Conservation (phyloP, 805 yeast genomes). For the Candida maris region DNA sequence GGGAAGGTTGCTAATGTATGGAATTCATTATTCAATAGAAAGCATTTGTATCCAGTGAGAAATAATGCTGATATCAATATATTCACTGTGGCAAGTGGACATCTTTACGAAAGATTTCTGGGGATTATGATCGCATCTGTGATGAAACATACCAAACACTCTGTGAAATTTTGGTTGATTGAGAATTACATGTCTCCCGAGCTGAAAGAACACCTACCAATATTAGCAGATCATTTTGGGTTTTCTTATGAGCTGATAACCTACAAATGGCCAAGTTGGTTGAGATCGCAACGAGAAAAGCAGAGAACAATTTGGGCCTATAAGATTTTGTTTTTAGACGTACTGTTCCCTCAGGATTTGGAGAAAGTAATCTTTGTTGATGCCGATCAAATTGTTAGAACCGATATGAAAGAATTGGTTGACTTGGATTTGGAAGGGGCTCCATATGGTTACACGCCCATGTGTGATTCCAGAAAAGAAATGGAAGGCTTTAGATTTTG, state of each 20-base stretch:
- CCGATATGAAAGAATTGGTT: slow-evolving; percentile 66
- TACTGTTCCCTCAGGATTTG: slow-evolving; percentile 74
- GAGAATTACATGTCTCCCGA: slow-evolving; percentile 76
- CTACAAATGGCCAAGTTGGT: slow-evolving; percentile 92
- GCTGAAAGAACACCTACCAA: slow-evolving; percentile 58
- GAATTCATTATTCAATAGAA: slow-evolving; percentile 6
- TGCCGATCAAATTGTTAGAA: slow-evolving; percentile 76
- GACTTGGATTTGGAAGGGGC: slow-evolving; percentile 72
- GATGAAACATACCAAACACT: slow-evolving; percentile 55
- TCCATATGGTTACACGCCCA: slow-evolving; percentile 83
- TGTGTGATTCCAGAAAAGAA: slow-evolving; percentile 76
- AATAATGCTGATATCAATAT: slow-evolving; percentile 66
- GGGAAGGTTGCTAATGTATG: no score
- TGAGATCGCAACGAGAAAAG: slow-evolving; percentile 71
- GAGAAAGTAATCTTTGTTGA: slow-evolving; percentile 80
- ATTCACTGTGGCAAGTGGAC: slow-evolving; percentile 82
- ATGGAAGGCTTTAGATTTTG: slow-evolving; percentile 88
- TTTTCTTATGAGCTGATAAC: slow-evolving; percentile 75
- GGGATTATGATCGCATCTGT: slow-evolving; percentile 82
- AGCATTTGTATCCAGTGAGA: no score
- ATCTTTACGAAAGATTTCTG: slow-evolving; percentile 66
- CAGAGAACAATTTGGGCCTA: slow-evolving; percentile 86
- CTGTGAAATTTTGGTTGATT: slow-evolving; percentile 81
- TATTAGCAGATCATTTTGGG: slow-evolving; percentile 51
- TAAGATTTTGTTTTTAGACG: slow-evolving; percentile 82